phyloP scores from a whole-genome alignment of 2,329 filamentous ascomycete genomes.

The Didymellaceae sp. region DNA sequence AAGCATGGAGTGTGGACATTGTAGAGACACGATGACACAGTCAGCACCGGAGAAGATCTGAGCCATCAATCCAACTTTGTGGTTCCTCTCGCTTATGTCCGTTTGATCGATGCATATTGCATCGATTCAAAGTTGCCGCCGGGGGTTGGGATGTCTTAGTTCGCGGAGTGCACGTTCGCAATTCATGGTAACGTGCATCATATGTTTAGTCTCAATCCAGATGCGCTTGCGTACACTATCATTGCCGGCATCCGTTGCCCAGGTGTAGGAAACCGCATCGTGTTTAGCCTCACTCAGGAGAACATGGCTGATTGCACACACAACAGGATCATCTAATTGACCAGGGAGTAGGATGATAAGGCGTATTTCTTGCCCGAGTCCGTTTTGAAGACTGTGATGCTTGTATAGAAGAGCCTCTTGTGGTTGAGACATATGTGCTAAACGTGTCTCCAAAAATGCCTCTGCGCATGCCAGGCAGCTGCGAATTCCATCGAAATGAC shows the following conservation, averaged over 20 bases:
- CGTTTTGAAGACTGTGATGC: background rate
- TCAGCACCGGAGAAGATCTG: background rate
- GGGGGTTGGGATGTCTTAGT: background rate
- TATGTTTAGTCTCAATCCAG: background rate
- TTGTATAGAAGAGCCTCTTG: no score
- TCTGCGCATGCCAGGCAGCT: background rate
- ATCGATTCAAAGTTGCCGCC: background rate
- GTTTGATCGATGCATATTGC: background rate
- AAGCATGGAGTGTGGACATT: background rate
- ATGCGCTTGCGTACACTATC: background rate
- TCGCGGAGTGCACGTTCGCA: background rate
- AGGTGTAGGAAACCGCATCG: constrained; percentile 4
- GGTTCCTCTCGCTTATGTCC: background rate
- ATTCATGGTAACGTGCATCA: background rate
- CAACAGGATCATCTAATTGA: background rate
- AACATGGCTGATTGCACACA: background rate
- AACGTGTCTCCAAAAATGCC: background rate
- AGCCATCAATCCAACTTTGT: background rate
- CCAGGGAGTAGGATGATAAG: background rate
- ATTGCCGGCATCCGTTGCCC: constrained; percentile 1
- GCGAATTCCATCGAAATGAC: background rate
- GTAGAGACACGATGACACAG: background rate
- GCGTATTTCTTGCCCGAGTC: background rate
- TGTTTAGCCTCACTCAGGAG: background rate
- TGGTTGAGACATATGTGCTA: no score